A percentile compares a stretch with the other conserved stretches of the same genome.
These are phyloP conservation scores for Penicillium frequentans DNA, from an alignment of 2,329 filamentous ascomycete species.

Conservation along the genomic window DNA sequence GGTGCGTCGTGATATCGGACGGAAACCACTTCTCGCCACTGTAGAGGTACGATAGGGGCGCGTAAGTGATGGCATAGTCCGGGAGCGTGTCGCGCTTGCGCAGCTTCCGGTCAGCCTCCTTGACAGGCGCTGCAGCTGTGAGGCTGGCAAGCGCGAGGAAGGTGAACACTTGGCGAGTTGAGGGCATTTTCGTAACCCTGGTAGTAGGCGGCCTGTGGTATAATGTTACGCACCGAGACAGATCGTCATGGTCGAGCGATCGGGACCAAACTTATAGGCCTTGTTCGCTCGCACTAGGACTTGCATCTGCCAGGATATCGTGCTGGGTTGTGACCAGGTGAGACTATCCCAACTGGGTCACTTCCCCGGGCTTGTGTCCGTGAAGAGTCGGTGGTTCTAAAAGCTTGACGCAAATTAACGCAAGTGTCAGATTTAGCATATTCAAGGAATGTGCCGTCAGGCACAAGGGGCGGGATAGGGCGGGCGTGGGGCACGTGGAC, in stretches of 20 bases:
- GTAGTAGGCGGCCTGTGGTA: not conserved
- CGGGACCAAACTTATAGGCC: not conserved
- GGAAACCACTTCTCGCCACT: conserved; percentile 4
- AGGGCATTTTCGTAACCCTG: not conserved
- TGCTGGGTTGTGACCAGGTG: not conserved
- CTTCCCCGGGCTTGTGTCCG: not conserved
- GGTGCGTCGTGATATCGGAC: conserved; percentile 1
- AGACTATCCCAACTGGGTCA: not conserved
- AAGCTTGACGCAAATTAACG: not conserved
- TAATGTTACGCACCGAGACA: not conserved
- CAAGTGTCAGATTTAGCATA: not conserved
- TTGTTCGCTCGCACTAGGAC: not conserved
- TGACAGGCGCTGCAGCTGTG: not conserved
- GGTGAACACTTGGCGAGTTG: not conserved
- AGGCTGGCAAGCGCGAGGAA: not conserved
- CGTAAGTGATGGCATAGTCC: conserved; percentile 2
- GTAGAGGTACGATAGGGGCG: conserved; percentile 1
- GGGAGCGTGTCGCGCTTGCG: conserved; percentile 1
- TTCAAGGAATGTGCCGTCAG: not conserved
- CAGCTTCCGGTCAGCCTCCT: not conserved
- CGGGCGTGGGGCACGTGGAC: not conserved
- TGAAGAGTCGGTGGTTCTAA: not conserved
- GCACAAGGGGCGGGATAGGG: not conserved
- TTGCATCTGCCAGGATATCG: not conserved
- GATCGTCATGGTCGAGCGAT: not conserved